Percentiles rank a stretch among this genome's conserved stretches.
These are phyloP conservation scores for Pseudogymnoascus sp. DNA, from an alignment of 2,329 filamentous ascomycete species.

Conservation along the genomic window DNA sequence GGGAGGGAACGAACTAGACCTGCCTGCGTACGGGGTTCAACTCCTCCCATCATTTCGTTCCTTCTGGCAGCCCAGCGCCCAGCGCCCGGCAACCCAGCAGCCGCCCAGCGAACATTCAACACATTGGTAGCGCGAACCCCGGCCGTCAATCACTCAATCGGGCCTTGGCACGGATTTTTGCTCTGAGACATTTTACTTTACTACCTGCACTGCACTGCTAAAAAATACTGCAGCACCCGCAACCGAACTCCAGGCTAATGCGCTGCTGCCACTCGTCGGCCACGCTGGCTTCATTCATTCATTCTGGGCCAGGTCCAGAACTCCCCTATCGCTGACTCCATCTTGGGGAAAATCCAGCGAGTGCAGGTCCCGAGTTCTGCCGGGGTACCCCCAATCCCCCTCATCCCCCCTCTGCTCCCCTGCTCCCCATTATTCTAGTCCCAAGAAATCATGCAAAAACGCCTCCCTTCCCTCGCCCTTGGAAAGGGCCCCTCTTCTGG, in stretches of 20 bases:
- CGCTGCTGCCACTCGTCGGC: neutral
- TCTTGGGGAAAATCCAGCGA: neutral
- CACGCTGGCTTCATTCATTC: neutral
- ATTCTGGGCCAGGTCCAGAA: neutral
- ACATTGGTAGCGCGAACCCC: neutral
- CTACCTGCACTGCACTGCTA: neutral
- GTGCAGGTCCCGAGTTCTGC: neutral
- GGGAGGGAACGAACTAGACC: neutral
- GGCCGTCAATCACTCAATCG: neutral
- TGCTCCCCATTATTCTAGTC: too few relatives aligned
- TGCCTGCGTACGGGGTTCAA: neutral
- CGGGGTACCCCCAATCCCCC: neutral
- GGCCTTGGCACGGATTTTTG: neutral
- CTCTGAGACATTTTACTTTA: neutral
- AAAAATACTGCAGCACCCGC: neutral
- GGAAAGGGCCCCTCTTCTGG: neutral
- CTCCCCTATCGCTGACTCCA: neutral
- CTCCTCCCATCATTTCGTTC: neutral
- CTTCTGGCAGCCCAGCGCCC: too few relatives aligned
- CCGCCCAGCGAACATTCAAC: neutral
- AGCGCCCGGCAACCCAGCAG: too few relatives aligned
- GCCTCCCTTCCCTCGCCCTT: neutral
- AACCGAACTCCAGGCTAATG: neutral
- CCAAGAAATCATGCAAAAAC: neutral
- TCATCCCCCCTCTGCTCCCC: neutral